Conservation (phyloP, 2,329 filamentous ascomycete species). For the Onygenales sp. region DNA sequence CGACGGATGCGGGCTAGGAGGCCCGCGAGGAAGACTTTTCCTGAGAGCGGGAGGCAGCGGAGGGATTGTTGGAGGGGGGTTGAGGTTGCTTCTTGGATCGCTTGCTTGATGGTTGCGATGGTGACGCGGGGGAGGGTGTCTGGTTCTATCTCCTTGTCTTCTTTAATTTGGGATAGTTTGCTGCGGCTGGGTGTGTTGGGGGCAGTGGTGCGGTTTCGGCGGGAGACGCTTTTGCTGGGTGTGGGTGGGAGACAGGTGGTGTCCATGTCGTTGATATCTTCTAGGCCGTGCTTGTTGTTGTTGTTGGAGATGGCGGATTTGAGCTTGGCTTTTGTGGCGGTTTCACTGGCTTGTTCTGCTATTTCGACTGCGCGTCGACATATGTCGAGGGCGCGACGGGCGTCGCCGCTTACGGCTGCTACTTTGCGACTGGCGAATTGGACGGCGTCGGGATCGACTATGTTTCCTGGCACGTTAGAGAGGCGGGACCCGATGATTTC, state of each 20-base stretch:
- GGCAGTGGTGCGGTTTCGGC: slow-evolving; percentile 7
- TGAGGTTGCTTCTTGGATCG: slow-evolving; percentile 89
- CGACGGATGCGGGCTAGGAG: slow-evolving; percentile 69
- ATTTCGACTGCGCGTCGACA: slow-evolving; percentile 92
- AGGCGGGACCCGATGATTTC: slow-evolving; percentile 93
- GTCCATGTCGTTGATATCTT: slow-evolving; percentile 10
- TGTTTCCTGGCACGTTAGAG: slow-evolving; percentile 74
- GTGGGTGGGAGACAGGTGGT: slow-evolving; percentile 32
- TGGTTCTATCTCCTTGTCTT: slow-evolving; percentile 14
- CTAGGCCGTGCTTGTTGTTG: slow-evolving; percentile 3
- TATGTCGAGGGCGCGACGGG: slow-evolving; percentile 84
- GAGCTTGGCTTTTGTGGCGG: slow-evolving; percentile 7
- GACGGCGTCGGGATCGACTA: slow-evolving; percentile 86
- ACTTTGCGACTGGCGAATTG: slow-evolving; percentile 97
- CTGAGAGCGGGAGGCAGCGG: slow-evolving; percentile 66
- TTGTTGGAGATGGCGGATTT: slow-evolving; percentile 3
- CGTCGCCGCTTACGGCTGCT: slow-evolving; percentile 90
- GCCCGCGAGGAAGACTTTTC: slow-evolving; percentile 78
- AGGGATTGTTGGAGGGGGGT: slow-evolving; percentile 87
- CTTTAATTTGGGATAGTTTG: slow-evolving; percentile 9
- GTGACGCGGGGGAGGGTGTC: slow-evolving; percentile 57
- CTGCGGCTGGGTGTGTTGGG: slow-evolving; percentile 13
- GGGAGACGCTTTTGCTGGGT: slow-evolving; percentile 30
- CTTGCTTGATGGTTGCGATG: slow-evolving; percentile 85
- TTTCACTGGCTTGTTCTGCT: slow-evolving; percentile 62